Evolutionary conservation across 306 rosid genomes (phyloP).

Genomic region (Nissolia schottii): DNA sequence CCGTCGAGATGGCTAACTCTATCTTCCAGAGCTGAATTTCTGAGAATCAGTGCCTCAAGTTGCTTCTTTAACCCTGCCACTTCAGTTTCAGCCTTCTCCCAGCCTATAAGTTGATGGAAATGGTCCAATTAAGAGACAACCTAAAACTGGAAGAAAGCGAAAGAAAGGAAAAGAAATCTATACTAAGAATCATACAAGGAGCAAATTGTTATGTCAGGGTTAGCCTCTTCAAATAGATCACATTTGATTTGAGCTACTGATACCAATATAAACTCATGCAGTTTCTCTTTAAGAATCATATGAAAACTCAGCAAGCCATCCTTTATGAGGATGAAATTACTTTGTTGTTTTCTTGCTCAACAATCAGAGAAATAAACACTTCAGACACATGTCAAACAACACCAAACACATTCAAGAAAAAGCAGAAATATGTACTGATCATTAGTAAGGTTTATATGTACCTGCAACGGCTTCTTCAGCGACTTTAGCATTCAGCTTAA

Average conservation of each 20-base stretch:
- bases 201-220: neutral
- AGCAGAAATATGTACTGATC: neutral
- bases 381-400: neutral
- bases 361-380: neutral
- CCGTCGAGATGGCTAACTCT: conserved; percentile 67
- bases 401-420: neutral
- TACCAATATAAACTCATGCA: neutral
- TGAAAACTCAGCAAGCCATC: neutral
- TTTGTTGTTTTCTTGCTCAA: neutral
- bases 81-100: conserved; percentile 88
- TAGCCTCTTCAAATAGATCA: neutral
- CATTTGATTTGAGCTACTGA: neutral
- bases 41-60: conserved; percentile 49
- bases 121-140: neutral
- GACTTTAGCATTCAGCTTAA: conserved; percentile 75
- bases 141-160: neutral
- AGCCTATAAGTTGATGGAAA: conserved; percentile 40
- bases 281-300: neutral
- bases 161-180: neutral
- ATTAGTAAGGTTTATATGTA: conserved; percentile 17
- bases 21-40: conserved; percentile 56
- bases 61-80: conserved; percentile 50
- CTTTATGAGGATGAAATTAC: neutral
- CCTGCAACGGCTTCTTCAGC: conserved; percentile 95
- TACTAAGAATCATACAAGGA: neutral